These are phyloP conservation scores for Mycena belliarum DNA, from an alignment of 768 basidiomycete genomes.

Conservation along the genomic window DNA sequence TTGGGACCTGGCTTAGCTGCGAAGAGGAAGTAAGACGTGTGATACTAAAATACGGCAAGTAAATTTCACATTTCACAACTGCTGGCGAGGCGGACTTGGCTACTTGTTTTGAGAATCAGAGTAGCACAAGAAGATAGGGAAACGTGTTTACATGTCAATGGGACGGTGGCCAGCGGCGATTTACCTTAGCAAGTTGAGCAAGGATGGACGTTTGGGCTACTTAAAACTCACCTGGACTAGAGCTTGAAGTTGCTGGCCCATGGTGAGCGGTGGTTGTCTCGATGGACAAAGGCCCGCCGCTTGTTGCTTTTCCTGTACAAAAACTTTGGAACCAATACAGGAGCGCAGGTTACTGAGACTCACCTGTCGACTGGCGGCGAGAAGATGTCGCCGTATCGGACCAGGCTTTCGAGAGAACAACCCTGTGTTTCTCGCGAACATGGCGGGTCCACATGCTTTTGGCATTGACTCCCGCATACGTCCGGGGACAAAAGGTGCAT, in stretches of 20 bases:
- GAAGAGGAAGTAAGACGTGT: neutral
- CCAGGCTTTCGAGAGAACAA: constrained; percentile 54
- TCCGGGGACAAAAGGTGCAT: constrained; percentile 59
- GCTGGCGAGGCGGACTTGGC: constrained; percentile 1
- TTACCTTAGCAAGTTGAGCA: constrained; percentile 5
- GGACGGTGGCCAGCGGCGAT: constrained; percentile 1
- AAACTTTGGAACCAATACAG: neutral
- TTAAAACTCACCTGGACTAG: constrained; percentile 7
- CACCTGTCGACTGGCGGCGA: constrained; percentile 12
- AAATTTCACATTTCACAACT: constrained; percentile 3
- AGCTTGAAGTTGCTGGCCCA: constrained; percentile 3
- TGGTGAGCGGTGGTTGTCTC: constrained; percentile 11
- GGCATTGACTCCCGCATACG: constrained; percentile 59
- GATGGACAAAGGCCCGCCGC: neutral
- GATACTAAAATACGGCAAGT: neutral
- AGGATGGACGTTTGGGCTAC: constrained; percentile 1
- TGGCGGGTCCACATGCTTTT: constrained; percentile 66
- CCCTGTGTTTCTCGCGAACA: constrained; percentile 62
- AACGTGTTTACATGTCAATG: neutral
- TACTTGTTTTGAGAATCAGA: neutral
- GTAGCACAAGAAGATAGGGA: neutral
- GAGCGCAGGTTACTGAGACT: neutral
- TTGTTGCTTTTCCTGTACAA: constrained; percentile 1
- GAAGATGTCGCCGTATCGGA: constrained; percentile 19
- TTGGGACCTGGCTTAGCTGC: constrained; percentile 18